A percentile compares a stretch with the other conserved stretches of the same genome.
phyloP scores from a whole-genome alignment of 2,329 filamentous ascomycete genomes.

The Diaporthe caulivora region DNA sequence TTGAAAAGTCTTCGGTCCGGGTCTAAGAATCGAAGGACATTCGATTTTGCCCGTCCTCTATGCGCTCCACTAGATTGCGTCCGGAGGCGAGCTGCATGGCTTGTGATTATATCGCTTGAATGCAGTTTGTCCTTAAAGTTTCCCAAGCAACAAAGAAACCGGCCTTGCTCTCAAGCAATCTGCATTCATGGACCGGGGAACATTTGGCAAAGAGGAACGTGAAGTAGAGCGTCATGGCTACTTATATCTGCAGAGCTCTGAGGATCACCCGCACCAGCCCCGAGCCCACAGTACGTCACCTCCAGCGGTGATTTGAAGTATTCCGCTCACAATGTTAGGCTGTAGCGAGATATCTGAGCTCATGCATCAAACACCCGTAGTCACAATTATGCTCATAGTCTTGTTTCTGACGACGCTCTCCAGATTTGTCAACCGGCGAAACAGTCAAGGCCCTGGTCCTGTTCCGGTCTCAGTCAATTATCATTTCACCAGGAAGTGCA shows the following conservation, averaged over 20 bases:
- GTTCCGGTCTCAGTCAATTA: conserved; percentile 42
- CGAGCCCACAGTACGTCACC: not conserved
- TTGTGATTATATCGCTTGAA: not conserved
- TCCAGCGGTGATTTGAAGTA: not conserved
- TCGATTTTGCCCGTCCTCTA: not conserved
- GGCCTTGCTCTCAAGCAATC: not conserved
- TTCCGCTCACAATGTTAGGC: not conserved
- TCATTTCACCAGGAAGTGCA: conserved; percentile 40
- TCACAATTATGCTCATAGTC: not conserved
- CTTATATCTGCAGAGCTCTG: not conserved
- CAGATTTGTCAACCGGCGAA: not conserved
- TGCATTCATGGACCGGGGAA: not conserved
- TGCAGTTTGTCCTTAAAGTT: too few species aligned
- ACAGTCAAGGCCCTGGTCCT: not conserved
- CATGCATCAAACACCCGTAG: not conserved
- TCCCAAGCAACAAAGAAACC: too few species aligned
- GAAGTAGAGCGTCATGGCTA: not conserved
- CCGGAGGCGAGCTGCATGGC: not conserved
- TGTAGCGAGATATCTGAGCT: not conserved
- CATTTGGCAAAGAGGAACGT: not conserved
- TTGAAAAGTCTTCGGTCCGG: not conserved
- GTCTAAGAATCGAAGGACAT: not conserved
- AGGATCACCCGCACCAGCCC: not conserved
- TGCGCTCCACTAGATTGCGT: not conserved
- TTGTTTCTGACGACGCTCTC: not conserved